Evolutionary conservation across 169 alveolate species (phyloP).

Genomic region (Blepharisma undulans): DNA sequence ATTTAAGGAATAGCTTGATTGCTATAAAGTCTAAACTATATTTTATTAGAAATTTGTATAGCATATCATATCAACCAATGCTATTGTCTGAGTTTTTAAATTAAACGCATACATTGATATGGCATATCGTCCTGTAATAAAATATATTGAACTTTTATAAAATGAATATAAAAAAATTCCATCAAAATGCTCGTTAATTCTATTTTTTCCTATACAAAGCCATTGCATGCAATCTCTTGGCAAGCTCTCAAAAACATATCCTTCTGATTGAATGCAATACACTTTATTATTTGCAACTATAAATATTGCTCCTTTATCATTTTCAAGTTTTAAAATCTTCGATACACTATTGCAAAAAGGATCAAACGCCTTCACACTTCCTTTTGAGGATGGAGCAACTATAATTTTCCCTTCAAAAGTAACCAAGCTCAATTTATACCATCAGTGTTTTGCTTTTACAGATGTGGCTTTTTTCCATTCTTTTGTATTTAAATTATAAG

Average conservation of each 20-base stretch:
- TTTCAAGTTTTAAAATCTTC: not conserved
- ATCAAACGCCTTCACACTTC: not conserved
- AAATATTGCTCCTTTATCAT: not conserved
- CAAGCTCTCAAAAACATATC: not conserved
- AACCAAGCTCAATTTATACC: not conserved
- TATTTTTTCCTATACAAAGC: not conserved
- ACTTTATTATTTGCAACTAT: not conserved
- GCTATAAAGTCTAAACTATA: no score
- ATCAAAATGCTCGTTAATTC: no score
- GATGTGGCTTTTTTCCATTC: not conserved
- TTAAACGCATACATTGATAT: not conserved
- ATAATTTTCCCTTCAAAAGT: not conserved
- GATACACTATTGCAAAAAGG: not conserved
- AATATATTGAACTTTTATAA: not conserved
- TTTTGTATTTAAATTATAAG: no score
- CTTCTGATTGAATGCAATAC: not conserved
- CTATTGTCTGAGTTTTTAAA: not conserved
- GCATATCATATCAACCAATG: no score
- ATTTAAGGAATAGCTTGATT: no score
- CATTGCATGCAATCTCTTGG: not conserved
- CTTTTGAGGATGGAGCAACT: not conserved
- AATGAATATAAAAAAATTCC: not conserved
- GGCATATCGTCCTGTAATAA: not conserved
- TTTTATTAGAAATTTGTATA: no score
- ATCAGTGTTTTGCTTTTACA: no score